Base-by-base conservation (phyloP, 805 yeast species). In the Lachancea meyersii region DNA sequence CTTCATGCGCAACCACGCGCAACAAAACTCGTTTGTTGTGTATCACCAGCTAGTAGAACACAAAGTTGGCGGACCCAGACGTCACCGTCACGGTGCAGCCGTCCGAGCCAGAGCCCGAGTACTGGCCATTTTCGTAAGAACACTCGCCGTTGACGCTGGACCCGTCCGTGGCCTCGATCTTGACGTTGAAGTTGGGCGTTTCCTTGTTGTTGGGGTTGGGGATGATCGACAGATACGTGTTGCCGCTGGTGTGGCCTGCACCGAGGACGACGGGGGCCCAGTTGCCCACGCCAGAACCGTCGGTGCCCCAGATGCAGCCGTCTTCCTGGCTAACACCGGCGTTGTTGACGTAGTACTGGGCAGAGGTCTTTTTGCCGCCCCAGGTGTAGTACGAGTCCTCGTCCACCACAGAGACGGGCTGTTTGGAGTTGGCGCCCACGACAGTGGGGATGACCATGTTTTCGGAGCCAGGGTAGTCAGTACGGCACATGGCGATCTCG, bases 381-480 rank as follows among this genome's bases (percentile, higher is more conserved):
- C 96, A 89, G 45, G 63, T 63, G 78, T 79, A 93, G 77, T 91
- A 91, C 50, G 72, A 58, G 52, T 71, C 82, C 63, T 79, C 77
- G 66, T 87, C 75, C 50, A 89, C 96, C 53, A 83, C 94, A 41
- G 96, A 74, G 54, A 88, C 70, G 45, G 83, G 82, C 58, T 73
- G 65, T 30, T 75, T 54, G 30, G 70, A 57, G 56, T 95, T 96
- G 46, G 82, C 84, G 26, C 63, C 65, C 41, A 89, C 83, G 49
- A 77, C 71, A 47, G 97, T 89, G 65, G 98, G 97, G 49, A 91
- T 76, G 53, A 82, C 94, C 97, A 91, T 93, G 77, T 88, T 88
- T 74, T 91, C 98, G 51, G 96, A 82, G 72, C 98, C 98, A 61
- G 98, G 98, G 79, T 91, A 91, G 67, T 91, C 98, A 49, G 98